Evolutionary conservation across 352 stramenopile species (phyloP), one percentile per base, ranked within the genome.

Genomic region (Pseudoperonospora humuli): DNA sequence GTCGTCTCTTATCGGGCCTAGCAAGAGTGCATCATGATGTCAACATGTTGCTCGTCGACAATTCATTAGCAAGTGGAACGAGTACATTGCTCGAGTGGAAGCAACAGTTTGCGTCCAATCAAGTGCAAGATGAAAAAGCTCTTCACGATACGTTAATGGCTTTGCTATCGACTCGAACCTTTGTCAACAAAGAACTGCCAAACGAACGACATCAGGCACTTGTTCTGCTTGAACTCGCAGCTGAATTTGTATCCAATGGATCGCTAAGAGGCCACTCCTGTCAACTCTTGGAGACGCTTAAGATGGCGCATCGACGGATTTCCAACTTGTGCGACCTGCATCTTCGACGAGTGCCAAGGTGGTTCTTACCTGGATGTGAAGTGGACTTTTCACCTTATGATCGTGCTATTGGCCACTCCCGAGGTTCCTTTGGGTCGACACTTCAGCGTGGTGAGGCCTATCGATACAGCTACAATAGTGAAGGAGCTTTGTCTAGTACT

Each of bases 301-400:
- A 75, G 57, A 76, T 77, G 62, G 69, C 65, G 7, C 74, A 87
- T 51, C 62, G 68, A 40, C 66, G 69, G 6, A 64, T 81, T 39
- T 70, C 62, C 27, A 73, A 55, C 49, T 65, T 67, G 34, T 77
- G 48, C 27, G 67, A 57, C 19, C 33, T 83, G 27, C 71, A 71
- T 25, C 45, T 74, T 29, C 65, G 70, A 7, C 67, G 69, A 13
- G 64, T 87, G 7, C 75, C 75, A 4, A 59, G 58, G 14, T 87
- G 75, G 75, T 87, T 78, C 35, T 37, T 84, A 7, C 61, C 75
- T 1, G 46, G 61, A 1, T 58, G 43, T 7, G 63, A 79, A 24
- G 59, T 87, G 14, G 68, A 79, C 21, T 82, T 75, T 27, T 69
- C 68, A 5, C 36, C 59, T n/a, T 50, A 32, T 7, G 44, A 62